Percentiles rank a stretch among this genome's conserved stretches.
phyloP scores from a whole-genome alignment of 2,329 filamentous ascomycete species.

The Lasiodiplodia citricola region DNA sequence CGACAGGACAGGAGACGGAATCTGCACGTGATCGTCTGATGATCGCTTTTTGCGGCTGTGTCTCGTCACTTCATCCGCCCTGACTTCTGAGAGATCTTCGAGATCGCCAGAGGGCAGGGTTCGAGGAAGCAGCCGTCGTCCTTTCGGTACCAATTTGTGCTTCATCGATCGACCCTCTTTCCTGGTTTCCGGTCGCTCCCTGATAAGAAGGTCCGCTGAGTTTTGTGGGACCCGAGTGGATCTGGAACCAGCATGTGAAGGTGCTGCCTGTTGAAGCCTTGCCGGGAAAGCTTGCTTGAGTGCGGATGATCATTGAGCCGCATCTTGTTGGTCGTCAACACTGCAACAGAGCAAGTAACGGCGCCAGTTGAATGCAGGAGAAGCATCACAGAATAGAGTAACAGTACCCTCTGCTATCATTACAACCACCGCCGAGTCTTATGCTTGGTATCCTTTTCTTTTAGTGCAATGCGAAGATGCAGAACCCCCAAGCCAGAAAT shows the following conservation, averaged over 20 bases:
- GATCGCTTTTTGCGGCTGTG: neutral
- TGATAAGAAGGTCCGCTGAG: neutral
- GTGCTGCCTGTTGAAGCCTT: neutral
- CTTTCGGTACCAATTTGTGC: neutral
- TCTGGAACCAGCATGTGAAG: neutral
- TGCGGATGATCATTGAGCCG: neutral
- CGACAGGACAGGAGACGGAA: neutral
- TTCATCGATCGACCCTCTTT: neutral
- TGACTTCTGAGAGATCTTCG: constrained; percentile 5
- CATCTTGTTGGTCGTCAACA: neutral
- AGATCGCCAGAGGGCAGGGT: neutral
- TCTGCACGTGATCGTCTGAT: neutral
- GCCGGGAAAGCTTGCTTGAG: neutral
- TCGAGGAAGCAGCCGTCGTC: neutral
- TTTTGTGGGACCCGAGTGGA: neutral
- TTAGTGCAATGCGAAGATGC: neutral
- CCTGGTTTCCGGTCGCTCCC: neutral
- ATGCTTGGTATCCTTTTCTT: constrained; percentile 13
- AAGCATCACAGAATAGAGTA: neutral
- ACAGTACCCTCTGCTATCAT: constrained; percentile 2
- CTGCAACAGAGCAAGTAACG: too few species aligned
- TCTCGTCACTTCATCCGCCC: constrained; percentile 1
- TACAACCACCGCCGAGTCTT: neutral
- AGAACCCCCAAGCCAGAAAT: constrained; percentile 6
- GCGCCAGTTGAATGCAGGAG: neutral